These are phyloP conservation scores for Fusarium sp. DNA, from an alignment of 2,329 filamentous ascomycete genomes.

Conservation along the genomic window DNA sequence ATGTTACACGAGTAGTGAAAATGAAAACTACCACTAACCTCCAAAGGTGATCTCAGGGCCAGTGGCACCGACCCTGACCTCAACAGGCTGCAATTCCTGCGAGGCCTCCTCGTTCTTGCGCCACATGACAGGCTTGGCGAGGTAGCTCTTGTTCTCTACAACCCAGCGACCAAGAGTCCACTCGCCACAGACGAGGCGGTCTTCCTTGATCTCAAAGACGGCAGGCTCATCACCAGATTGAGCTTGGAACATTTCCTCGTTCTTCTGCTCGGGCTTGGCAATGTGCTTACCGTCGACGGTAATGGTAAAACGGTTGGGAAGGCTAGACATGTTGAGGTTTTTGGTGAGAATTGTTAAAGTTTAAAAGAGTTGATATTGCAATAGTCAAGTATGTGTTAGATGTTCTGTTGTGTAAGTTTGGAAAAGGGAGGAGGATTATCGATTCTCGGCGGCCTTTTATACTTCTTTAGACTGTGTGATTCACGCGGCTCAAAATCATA, in stretches of 20 bases:
- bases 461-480: neutral
- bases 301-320: conserved; percentile 12
- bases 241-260: conserved; percentile 7
- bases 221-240: neutral
- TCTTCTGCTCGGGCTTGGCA: neutral
- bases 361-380: too few relatives aligned
- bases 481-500: neutral
- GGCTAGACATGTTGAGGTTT: neutral
- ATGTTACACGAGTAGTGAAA: rapidly evolving
- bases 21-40: neutral
- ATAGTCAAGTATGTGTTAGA: neutral
- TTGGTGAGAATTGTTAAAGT: rapidly evolving
- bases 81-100: neutral
- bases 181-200: neutral
- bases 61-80: neutral
- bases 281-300: conserved; percentile 17
- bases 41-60: conserved; percentile 10
- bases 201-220: conserved; percentile 6
- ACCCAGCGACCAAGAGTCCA: conserved; percentile 18
- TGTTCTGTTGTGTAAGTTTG: neutral
- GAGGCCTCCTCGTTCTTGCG: neutral
- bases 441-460: neutral
- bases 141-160: conserved; percentile 1
- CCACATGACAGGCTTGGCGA: conserved; percentile 23
- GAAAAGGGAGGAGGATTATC: neutral